Conservation (phyloP, 2,329 filamentous ascomycete genomes). For the Botryotinia globosa region DNA sequence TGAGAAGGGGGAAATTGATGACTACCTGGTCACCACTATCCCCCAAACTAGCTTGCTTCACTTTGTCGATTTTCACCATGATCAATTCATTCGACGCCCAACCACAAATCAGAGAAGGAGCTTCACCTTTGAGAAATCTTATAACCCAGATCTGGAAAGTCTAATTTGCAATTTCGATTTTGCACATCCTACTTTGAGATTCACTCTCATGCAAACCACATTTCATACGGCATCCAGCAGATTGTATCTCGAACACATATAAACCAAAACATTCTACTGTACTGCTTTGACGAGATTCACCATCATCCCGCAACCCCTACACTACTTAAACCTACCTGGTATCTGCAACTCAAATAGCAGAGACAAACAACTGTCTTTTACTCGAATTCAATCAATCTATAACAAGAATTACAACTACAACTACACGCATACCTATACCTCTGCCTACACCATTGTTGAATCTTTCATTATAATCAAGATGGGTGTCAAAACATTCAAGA, state of each 20-base stretch:
- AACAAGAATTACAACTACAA: not conserved
- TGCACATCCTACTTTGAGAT: not conserved
- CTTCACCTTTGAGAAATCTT: not conserved
- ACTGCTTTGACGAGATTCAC: not conserved
- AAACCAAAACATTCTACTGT: not conserved
- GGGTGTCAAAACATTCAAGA: constrained; percentile 31
- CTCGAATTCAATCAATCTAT: not conserved
- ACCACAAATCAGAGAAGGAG: not conserved
- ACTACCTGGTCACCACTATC: not conserved
- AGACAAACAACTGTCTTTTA: not conserved
- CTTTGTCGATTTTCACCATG: not conserved
- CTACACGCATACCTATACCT: not conserved
- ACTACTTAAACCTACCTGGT: not conserved
- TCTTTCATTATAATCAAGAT: constrained; percentile 22
- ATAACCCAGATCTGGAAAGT: not conserved
- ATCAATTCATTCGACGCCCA: not conserved
- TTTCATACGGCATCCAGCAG: not conserved
- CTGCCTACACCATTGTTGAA: not conserved
- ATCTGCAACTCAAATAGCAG: not conserved
- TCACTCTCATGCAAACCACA: not conserved
- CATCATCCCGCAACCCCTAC: not conserved
- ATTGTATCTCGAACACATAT: not conserved
- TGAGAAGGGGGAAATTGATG: not conserved
- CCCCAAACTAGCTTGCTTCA: not conserved
- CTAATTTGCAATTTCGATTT: not conserved